Percentiles rank a stretch among this genome's conserved stretches.
These are phyloP conservation scores for Pisolithus albus DNA, from an alignment of 768 basidiomycete genomes.

Conservation along the genomic window DNA sequence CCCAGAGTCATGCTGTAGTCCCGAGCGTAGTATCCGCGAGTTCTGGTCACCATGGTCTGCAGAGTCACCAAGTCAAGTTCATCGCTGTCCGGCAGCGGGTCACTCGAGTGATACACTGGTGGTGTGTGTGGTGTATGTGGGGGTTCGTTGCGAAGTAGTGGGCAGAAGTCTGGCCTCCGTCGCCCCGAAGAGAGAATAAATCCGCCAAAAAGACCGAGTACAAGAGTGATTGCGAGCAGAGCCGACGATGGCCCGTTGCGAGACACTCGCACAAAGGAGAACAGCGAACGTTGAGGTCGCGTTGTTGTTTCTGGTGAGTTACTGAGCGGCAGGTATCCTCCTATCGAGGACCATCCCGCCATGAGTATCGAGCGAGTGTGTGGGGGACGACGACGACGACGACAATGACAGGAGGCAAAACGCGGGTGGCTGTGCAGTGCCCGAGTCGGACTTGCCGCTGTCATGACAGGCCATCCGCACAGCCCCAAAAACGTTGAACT, in stretches of 20 bases:
- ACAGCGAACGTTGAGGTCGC: slow-evolving; percentile 4
- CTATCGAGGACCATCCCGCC: slow-evolving; percentile 6
- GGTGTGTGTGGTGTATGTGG: background rate
- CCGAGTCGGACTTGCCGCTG: no score
- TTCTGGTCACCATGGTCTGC: slow-evolving; percentile 27
- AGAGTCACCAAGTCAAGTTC: slow-evolving; percentile 28
- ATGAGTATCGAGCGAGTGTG: background rate
- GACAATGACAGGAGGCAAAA: background rate
- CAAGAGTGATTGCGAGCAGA: slow-evolving; percentile 16
- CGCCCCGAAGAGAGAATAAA: slow-evolving; percentile 15
- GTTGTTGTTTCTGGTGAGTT: slow-evolving; percentile 4
- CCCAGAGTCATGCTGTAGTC: slow-evolving; percentile 40
- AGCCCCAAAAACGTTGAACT: no score
- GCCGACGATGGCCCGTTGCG: slow-evolving; percentile 12
- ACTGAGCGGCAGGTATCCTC: slow-evolving; percentile 19
- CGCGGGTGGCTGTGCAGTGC: background rate
- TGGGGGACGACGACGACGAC: background rate
- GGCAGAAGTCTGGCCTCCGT: slow-evolving; percentile 14
- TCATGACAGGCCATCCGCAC: no score
- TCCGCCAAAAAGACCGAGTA: slow-evolving; percentile 21
- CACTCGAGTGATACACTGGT: background rate
- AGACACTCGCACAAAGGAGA: slow-evolving; percentile 10
- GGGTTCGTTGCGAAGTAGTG: slow-evolving; percentile 7
- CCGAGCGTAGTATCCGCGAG: slow-evolving; percentile 38
- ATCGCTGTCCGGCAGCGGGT: slow-evolving; percentile 12